phyloP scores from a whole-genome alignment of 2,329 filamentous ascomycete genomes.

The Fusarium vanettenii region DNA sequence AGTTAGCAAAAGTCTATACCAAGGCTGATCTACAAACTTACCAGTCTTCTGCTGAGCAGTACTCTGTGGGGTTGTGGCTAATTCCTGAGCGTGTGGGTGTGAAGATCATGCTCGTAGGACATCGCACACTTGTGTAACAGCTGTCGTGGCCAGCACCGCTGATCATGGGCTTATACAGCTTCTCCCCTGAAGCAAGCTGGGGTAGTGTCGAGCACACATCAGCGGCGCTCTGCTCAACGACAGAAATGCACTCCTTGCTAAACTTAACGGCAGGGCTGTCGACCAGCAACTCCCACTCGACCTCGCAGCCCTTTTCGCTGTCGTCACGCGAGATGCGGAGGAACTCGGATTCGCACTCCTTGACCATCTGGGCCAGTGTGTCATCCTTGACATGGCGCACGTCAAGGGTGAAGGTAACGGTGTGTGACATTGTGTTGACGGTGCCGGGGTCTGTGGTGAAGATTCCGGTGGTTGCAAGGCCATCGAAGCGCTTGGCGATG shows the following conservation, averaged over 20 bases:
- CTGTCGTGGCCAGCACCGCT: constrained; percentile 49
- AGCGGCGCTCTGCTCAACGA: constrained; percentile 66
- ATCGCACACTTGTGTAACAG: constrained; percentile 41
- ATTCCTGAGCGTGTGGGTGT: constrained; percentile 44
- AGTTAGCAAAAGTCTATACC: not conserved
- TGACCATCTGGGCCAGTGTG: constrained; percentile 63
- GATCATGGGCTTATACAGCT: constrained; percentile 39
- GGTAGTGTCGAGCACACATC: constrained; percentile 57
- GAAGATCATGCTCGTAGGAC: constrained; percentile 48
- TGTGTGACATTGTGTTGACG: constrained; percentile 75
- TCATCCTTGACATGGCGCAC: constrained; percentile 67
- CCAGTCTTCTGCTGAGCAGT: constrained; percentile 45
- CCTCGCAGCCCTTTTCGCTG: constrained; percentile 62
- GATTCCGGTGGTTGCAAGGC: constrained; percentile 44
- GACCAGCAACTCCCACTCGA: constrained; percentile 69
- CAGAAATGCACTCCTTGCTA: constrained; percentile 70
- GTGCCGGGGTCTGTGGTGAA: constrained; percentile 60
- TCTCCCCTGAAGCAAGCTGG: constrained; percentile 38
- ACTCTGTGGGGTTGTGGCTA: constrained; percentile 35
- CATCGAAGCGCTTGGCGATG: constrained; percentile 33
- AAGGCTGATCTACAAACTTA: not conserved
- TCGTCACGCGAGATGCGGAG: constrained; percentile 64
- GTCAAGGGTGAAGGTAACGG: constrained; percentile 73
- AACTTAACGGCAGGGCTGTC: constrained; percentile 69
- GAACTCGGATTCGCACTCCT: constrained; percentile 53